Base-by-base conservation (phyloP, 179 eudicot genomes). In the Pouteria campechiana region DNA sequence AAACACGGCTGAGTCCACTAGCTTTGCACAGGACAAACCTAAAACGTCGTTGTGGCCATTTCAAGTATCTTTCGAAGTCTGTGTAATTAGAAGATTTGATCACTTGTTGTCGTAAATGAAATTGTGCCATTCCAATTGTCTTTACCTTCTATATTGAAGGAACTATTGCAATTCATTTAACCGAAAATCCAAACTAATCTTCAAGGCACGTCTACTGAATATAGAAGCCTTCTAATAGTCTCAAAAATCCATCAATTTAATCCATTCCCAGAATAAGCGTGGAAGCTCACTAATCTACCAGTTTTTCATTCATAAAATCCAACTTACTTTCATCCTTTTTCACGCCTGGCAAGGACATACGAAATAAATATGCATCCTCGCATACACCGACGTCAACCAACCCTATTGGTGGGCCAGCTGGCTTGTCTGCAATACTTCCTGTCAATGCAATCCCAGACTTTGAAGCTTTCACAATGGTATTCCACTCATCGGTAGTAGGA, bases 321-420 rank as follows among this genome's bases (percentile, higher is more conserved):
- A 24, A 68, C 97, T 84, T 74, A 89, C 97, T 59, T 64, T 78
- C 82, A 55, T 84, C 88, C 68, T 92, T 70, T 60, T 60, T 78
- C 12, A 89, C 94, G 40, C 97, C 97, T 1, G 97, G 95, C 56
- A 89, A 95, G 11, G 94, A 80, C 17, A 89, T 78, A 0, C 93
- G 83, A 38, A 89, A 89, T 16, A 84, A 48, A 67, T 84, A 84
- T 17, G 97, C 67, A 54, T 81, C 89, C 16, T 71, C 68, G 0
- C 73, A 60, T 53, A 80, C 95, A n/a, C 86, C 89, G 6, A 85
- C 72, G 50, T 89, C 93, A 57, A 81, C 47, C 17, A 69, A 54
- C 22, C 97, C 95, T 1, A 89, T 44, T 47, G 37, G 74, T 0
- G 85, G 79, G 32, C 97, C 95, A 11, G 74, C 44, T 4, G 55